Base-by-base conservation (phyloP, 805 yeast genomes). In the Yamadazyma sp. region DNA sequence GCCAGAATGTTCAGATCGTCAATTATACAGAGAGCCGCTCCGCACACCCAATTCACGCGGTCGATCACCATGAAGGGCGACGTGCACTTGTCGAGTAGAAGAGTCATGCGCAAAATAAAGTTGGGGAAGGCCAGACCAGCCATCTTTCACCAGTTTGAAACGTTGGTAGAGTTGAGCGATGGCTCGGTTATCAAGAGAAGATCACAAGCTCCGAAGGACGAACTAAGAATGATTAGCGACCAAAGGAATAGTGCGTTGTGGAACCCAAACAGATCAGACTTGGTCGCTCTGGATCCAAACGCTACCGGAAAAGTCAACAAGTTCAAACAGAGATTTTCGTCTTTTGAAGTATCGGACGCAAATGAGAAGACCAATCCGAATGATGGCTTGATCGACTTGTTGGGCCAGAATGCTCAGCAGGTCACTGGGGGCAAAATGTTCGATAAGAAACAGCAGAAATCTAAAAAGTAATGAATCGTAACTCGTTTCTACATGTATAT, bases 121-220 rank as follows among this genome's bases (percentile, higher is more conserved):
- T 62, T 82, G 39, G 97, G 97, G 39, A 84, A 84, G 58, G 89
- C 96, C 12, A 78, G 97, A 62, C 97, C 98, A 2, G 89, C 96
- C 22, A 84, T 93, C 27, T 90, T 87, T 62, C 77, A 91, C 65
- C 87, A 87, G 60, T 93, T 93, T 59, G 89, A 91, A 47, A 84
- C 90, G 21, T 63, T 74, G 24, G 90, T 93, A n/a, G 95, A 91
- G 62, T 73, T 90, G 41, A 83, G 95, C 48, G 99, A 93, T 59
- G 99, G 99, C 2, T 84, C 96, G 20, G 95, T 95, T 2, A 71
- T 89, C 22, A 70, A 68, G 23, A 77, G 99, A 62, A 75, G 85
- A 52, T 80, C 96, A 1, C 95, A 85, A 47, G 87, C 80, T 42
- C 99, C 99, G 8, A 84, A 87, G 52, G 82, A 77, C 37, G 96